Evolutionary conservation across 768 basidiomycete genomes (phyloP), one percentile per base, ranked within the genome.

Genomic region (Boletellus ananas): DNA sequence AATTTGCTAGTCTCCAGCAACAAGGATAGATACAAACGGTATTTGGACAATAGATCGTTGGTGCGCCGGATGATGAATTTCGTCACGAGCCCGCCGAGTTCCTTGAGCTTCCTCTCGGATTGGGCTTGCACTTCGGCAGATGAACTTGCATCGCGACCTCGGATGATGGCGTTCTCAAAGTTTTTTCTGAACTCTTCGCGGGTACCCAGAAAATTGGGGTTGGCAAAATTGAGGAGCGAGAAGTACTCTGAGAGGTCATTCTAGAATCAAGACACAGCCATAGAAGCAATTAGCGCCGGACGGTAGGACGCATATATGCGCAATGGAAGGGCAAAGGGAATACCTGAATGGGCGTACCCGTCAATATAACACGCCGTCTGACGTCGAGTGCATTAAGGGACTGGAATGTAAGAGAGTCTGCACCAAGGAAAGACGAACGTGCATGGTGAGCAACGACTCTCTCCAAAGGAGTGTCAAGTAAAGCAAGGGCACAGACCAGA

Each of bases 241-340:
- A 94, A 95, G 67, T 94, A 95, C 71, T 97, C 93, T 4, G 93
- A 88, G 33, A 93, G 78, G 64, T 96, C 92, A 60, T 96, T 96
- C 84, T 94, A 63, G n/a, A 25, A 44, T 12, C 27, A 39, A 34
- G 17, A 42, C 10, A 20, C 6, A 9, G 17, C 7, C 23, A 25
- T 25, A 25, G 23, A 25, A 25, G 23, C 23, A 4, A 25, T 56
- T 10, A 58, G 13, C 3, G 48, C 0, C 17, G 13, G 33, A 7
- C 7, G n/a, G 16, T 29, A 44, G 42, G 11, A 50, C 48, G 38
- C n/a, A 40, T 45, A 31, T 54, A 46, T 55, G 42, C 40, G 33
- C 25, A 37, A 39, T 16, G 49, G 29, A 36, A 1, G 27, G 6
- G 39, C 18, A 11, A 6, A 50, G 51, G 9, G 3, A 10, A 31